Conservation (phyloP, 2,329 filamentous ascomycete species). For the Daldinia sp. region DNA sequence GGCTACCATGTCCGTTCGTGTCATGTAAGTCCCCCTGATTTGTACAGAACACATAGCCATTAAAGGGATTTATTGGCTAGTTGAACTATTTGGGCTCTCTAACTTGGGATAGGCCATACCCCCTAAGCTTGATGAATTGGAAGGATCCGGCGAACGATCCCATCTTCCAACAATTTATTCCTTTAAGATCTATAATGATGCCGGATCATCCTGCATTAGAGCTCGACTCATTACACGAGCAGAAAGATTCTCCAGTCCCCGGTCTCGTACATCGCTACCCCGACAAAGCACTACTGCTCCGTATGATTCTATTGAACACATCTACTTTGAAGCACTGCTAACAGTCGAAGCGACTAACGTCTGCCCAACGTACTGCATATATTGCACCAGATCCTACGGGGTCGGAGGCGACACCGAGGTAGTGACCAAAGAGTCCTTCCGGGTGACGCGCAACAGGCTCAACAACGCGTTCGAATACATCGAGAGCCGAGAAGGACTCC, state of each 20-base stretch:
- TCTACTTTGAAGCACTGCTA: conserved; percentile 33
- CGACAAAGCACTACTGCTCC: conserved; percentile 71
- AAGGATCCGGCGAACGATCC: conserved; percentile 68
- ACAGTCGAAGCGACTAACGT: conserved; percentile 64
- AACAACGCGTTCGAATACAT: conserved; percentile 70
- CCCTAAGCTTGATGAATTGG: conserved; percentile 71
- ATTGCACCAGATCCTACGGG: conserved; percentile 71
- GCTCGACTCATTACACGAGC: conserved; percentile 71
- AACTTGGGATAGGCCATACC: conserved; percentile 61
- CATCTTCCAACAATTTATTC: conserved; percentile 71
- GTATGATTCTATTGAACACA: conserved; percentile 54
- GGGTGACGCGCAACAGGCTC: conserved; percentile 60
- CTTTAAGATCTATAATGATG: conserved; percentile 64
- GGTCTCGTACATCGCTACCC: conserved; percentile 73
- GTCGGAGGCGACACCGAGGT: conserved; percentile 67
- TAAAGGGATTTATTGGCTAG: neutral
- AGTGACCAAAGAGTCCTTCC: conserved; percentile 58
- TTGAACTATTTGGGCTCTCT: conserved; percentile 9
- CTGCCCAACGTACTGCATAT: conserved; percentile 73
- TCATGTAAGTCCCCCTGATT: conserved; percentile 59
- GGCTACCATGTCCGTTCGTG: conserved; percentile 70
- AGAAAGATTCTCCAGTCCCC: conserved; percentile 65
- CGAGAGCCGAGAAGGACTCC: conserved; percentile 59
- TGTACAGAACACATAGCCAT: neutral
- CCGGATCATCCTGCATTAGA: conserved; percentile 66